Base-by-base conservation (phyloP, 352 stramenopile genomes). In the Globisporangium heterothallicum region DNA sequence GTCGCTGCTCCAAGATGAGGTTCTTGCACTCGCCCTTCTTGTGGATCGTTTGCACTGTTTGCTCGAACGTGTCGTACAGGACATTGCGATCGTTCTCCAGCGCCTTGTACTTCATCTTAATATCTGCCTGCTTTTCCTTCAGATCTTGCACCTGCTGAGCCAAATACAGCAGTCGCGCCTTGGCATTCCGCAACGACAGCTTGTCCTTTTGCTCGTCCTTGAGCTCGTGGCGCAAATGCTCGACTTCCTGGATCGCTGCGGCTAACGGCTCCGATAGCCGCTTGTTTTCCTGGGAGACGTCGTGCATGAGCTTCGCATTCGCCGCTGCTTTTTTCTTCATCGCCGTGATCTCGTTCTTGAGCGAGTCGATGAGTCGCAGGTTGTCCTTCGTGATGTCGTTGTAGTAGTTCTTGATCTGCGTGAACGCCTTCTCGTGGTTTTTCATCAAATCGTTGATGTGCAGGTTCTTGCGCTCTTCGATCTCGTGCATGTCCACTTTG, bases 301-400 rank as follows among this genome's bases (percentile, higher is more conserved):
- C 91, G 57, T 92, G 71, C 84, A 98, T 97, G 48, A 96, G 74
- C 61, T 96, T 96, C 29, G 96, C 79, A 54, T 97, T 97, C 3
- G 75, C 79, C 10, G 83, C 63, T 0, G 86, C 86, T 55, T 97
- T 97, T 63, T 94, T 92, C 63, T 96, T 96, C 85, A 97, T 96
- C 5, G 92, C 84, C n/a, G 69, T 63, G 50, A 97, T 86, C 68
- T 98, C 86, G 54, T 86, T 82, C 70, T 97, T 96, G 49, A 98
- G 78, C 21, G 74, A 88, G 29, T 94, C 80, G 47, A 98, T 98
- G 38, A 97, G 76, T 9, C 88, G 80, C 21, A 98, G 53, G 59
- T 97, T 98, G 66, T 97, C 81, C 46, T 92, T 88, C 14, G 92
- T 98, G 56, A 98, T 98, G 56, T 97, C 88, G 63, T 98, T 97